phyloP scores from a whole-genome alignment of 2,329 filamentous ascomycete genomes.

The Coccinonectria pachysandricola region DNA sequence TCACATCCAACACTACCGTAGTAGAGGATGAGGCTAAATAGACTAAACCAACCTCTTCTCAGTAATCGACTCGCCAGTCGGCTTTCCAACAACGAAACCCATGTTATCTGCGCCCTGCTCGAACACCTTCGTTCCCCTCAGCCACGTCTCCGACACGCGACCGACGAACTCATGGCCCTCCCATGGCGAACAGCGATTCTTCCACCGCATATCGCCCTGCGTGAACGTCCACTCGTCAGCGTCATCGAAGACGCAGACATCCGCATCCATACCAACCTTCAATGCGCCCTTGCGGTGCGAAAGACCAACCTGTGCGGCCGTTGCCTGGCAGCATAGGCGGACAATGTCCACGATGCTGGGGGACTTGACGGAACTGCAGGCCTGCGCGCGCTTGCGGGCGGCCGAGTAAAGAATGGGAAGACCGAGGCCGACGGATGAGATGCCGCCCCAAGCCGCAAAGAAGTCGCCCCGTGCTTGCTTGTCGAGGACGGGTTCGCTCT shows the following conservation, averaged over 20 bases:
- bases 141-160: conserved; percentile 75
- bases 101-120: conserved; percentile 44
- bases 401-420: conserved; percentile 84
- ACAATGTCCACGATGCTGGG: conserved; percentile 67
- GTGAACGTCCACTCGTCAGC: conserved; percentile 64
- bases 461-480: conserved; percentile 61
- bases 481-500: conserved; percentile 24
- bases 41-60: conserved; percentile 46
- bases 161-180: conserved; percentile 70
- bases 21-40: too few species aligned
- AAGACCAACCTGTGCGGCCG: conserved; percentile 79
- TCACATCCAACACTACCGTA: not conserved
- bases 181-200: conserved; percentile 87
- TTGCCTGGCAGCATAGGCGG: conserved; percentile 75
- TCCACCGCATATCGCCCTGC: conserved; percentile 78
- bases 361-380: conserved; percentile 24
- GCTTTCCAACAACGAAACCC: conserved; percentile 39
- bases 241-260: conserved; percentile 89
- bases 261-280: conserved; percentile 72
- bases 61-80: conserved; percentile 45
- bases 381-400: conserved; percentile 47
- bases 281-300: conserved; percentile 67
- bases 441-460: conserved; percentile 93
- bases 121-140: conserved; percentile 69
- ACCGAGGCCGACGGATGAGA: conserved; percentile 86